Percentiles rank a stretch among this genome's conserved stretches.
Evolutionary conservation across 352 stramenopile species (phyloP).

Genomic region (Globisporangium splendens): DNA sequence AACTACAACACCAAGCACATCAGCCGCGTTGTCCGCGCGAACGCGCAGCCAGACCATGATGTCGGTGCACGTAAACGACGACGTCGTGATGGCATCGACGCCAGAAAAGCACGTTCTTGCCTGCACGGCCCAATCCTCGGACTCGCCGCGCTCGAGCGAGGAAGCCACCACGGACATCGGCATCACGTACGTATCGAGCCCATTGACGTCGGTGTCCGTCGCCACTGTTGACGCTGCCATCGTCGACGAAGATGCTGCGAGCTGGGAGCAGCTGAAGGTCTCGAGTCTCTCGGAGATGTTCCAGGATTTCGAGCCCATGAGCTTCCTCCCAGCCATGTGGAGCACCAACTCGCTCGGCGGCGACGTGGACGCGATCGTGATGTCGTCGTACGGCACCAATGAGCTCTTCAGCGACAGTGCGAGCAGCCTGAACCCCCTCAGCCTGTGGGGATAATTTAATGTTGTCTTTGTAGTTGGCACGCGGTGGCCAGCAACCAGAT

Average conservation of each 20-base stretch:
- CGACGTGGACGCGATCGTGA: conserved; percentile 27
- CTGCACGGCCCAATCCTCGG: conserved; percentile 20
- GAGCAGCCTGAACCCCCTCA: conserved; percentile 10
- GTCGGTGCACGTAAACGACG: conserved; percentile 4
- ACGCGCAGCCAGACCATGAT: conserved; percentile 14
- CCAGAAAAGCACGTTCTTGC: conserved; percentile 1
- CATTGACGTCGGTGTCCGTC: conserved; percentile 19
- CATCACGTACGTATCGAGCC: conserved; percentile 19
- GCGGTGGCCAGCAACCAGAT: neutral
- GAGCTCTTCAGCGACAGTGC: conserved; percentile 31
- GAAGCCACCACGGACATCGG: conserved; percentile 7
- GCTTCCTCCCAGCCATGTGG: conserved; percentile 37
- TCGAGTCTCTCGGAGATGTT: conserved; percentile 41
- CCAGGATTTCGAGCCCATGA: conserved; percentile 37
- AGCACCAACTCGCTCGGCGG: conserved; percentile 47
- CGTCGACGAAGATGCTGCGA: conserved; percentile 5
- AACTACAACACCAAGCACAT: neutral
- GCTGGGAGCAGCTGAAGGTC: conserved; percentile 20
- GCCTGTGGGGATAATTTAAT: conserved; percentile 18
- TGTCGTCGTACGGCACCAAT: conserved; percentile 17
- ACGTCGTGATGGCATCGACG: conserved; percentile 12
- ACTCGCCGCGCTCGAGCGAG: conserved; percentile 35
- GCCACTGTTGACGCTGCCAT: conserved; percentile 5
- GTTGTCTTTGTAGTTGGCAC: neutral
- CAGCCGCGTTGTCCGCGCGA: neutral